Base-by-base conservation (phyloP, 345 rosid genomes). In the Salix arbutifolia region DNA sequence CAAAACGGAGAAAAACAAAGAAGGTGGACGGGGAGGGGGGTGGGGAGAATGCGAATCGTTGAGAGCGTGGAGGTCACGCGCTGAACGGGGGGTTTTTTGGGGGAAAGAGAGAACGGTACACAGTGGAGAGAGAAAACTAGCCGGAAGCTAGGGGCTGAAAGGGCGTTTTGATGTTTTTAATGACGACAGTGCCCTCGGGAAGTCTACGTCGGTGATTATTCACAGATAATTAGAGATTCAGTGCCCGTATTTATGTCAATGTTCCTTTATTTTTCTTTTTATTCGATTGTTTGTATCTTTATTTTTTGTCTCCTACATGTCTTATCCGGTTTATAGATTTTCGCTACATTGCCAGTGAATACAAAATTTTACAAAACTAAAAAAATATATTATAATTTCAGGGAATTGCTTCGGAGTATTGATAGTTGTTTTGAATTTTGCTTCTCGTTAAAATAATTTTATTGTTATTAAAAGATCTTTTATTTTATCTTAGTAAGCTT, bases 1-100 rank as follows among this genome's bases (percentile, higher is more conserved):
- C 26, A 11, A 60, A 65, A 28, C 17, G n/a, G 14, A 7, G 76
- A 33, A 42, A 33, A 13, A 4, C 17, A 42, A 52, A 35, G 50
- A 12, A 38, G 60, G 21, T 26, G 19, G 73, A 56, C 37, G 21
- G 48, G 44, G 6, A 2, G 11, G n/a, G 9, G 56, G 6, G 17
- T 6, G 13, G 18, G n/a, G 18, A n/a, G 78, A 38, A 35, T 28
- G 67, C 67, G 33, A 62, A 78, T 37, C 71, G 68, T 65, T 50
- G 76, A 69, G 75, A 69, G 81, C 69, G 85, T 84, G 80, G 38
- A 46, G 0, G 8, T 35, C 70, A 80, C 85, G 84, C 80, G 80
- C 84, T 46, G 0, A 18, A 4, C 26, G 11, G 40, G 33, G 70
- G 62, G 21, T 52, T 40, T 33, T 17, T 71, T 10, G 3, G 44